Evolutionary conservation across 305 asterid genomes (phyloP).

Genomic region (Withania somnifera): DNA sequence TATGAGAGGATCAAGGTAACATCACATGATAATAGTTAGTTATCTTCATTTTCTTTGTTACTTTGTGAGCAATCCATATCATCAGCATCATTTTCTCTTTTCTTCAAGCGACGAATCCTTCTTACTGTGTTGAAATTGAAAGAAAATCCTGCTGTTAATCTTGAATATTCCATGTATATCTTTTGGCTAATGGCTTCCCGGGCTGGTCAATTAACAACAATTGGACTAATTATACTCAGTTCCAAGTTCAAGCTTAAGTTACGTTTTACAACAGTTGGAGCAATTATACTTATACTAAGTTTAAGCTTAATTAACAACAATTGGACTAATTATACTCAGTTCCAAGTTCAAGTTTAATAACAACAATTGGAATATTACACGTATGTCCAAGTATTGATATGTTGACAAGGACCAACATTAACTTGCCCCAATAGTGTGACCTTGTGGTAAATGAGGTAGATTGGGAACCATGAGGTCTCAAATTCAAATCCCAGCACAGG

Average conservation of each 20-base stretch:
- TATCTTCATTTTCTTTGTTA: background rate
- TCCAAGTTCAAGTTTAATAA: background rate
- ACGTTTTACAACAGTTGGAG: background rate
- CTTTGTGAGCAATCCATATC: background rate
- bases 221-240: background rate
- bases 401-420: background rate
- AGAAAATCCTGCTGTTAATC: background rate
- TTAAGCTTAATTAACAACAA: background rate
- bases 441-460: background rate
- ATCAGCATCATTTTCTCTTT: background rate
- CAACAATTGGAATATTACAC: background rate
- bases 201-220: background rate
- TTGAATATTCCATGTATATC: background rate
- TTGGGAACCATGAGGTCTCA: background rate
- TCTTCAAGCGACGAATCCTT: background rate
- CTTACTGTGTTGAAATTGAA: background rate
- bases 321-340: background rate
- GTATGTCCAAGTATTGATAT: background rate
- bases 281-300: background rate
- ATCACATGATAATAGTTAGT: background rate
- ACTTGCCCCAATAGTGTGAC: background rate
- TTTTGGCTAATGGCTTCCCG: background rate
- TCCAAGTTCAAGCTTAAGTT: background rate
- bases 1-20: slow-evolving; percentile 74
- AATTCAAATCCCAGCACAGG: background rate